phyloP scores from a whole-genome alignment of 2,329 filamentous ascomycete species.

The Scolecobasidium constrictum region DNA sequence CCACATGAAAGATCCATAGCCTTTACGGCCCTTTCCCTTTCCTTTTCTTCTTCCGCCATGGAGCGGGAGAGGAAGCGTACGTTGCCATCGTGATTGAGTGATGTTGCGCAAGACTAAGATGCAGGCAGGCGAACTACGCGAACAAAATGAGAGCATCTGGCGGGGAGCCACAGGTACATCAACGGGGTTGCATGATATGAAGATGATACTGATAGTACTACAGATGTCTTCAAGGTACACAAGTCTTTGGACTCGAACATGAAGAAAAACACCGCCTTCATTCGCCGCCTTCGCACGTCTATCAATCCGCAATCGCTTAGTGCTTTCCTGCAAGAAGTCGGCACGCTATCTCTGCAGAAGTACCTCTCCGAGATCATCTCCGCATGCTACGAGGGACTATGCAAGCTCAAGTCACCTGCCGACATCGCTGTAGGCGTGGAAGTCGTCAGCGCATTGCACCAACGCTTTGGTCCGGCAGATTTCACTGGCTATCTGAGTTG shows the following conservation, averaged over 20 bases:
- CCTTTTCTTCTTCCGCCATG: slow-evolving; percentile 23
- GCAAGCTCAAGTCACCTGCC: slow-evolving; percentile 80
- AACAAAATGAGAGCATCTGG: slow-evolving; percentile 82
- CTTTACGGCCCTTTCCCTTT: neutral
- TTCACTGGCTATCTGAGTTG: slow-evolving; percentile 89
- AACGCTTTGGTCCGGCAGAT: slow-evolving; percentile 80
- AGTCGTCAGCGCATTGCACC: slow-evolving; percentile 88
- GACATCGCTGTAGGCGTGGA: slow-evolving; percentile 89
- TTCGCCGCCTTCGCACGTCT: slow-evolving; percentile 86
- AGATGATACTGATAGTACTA: neutral
- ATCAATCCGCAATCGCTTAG: slow-evolving; percentile 68
- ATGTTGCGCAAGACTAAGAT: slow-evolving; percentile 8
- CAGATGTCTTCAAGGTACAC: slow-evolving; percentile 69
- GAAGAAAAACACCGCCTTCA: slow-evolving; percentile 98
- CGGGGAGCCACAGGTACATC: slow-evolving; percentile 68
- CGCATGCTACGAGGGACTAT: slow-evolving; percentile 88
- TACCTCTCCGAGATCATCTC: slow-evolving; percentile 96
- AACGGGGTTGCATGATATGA: slow-evolving; percentile 12
- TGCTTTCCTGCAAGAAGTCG: slow-evolving; percentile 84
- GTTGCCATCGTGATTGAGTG: slow-evolving; percentile 8
- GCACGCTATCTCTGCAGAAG: slow-evolving; percentile 83
- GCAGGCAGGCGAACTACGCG: slow-evolving; percentile 69
- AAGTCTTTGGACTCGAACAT: slow-evolving; percentile 83
- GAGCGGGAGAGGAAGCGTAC: slow-evolving; percentile 40
- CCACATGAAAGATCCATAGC: slow-evolving; percentile 11